These are phyloP conservation scores for Aspergillus sojae DNA, from an alignment of 2,329 filamentous ascomycete genomes.

Conservation along the genomic window DNA sequence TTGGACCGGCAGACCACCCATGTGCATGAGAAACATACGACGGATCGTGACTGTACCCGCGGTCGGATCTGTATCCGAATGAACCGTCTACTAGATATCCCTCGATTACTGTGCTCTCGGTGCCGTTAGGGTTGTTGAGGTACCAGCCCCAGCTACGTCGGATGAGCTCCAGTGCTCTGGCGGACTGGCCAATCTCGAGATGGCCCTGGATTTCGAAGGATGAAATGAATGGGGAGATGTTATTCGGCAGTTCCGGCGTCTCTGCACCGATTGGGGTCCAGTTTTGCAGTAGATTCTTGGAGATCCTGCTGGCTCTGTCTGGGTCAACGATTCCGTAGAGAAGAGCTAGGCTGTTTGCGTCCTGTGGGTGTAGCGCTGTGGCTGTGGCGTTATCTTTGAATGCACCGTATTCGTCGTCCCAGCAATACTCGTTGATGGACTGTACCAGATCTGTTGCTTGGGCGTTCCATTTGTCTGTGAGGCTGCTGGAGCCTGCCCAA, in stretches of 20 bases:
- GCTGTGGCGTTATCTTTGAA: constrained; percentile 58
- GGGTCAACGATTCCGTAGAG: constrained; percentile 50
- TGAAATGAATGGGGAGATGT: constrained; percentile 61
- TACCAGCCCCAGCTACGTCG: constrained; percentile 64
- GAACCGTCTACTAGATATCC: constrained; percentile 60
- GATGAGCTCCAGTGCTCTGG: constrained; percentile 59
- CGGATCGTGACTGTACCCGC: constrained; percentile 48
- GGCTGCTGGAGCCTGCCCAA: constrained; percentile 48
- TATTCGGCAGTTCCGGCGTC: constrained; percentile 59
- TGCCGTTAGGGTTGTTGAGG: constrained; percentile 59
- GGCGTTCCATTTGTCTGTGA: constrained; percentile 45
- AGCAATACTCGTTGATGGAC: constrained; percentile 53
- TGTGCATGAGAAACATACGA: constrained; percentile 31
- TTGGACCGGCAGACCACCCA: constrained; percentile 48
- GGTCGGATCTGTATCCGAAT: constrained; percentile 58
- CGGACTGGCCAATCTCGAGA: constrained; percentile 50
- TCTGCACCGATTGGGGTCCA: constrained; percentile 61
- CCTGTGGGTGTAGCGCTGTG: constrained; percentile 60
- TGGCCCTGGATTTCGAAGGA: constrained; percentile 64
- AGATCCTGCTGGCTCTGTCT: constrained; percentile 44
- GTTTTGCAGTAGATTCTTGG: constrained; percentile 50
- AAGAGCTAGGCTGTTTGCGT: constrained; percentile 61
- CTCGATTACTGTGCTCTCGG: constrained; percentile 61
- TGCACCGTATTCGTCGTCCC: constrained; percentile 52
- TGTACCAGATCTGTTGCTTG: constrained; percentile 42